These are phyloP conservation scores for Mucor ambiguus DNA, from an alignment of 371 early-diverging fungal genomes.

Conservation along the genomic window DNA sequence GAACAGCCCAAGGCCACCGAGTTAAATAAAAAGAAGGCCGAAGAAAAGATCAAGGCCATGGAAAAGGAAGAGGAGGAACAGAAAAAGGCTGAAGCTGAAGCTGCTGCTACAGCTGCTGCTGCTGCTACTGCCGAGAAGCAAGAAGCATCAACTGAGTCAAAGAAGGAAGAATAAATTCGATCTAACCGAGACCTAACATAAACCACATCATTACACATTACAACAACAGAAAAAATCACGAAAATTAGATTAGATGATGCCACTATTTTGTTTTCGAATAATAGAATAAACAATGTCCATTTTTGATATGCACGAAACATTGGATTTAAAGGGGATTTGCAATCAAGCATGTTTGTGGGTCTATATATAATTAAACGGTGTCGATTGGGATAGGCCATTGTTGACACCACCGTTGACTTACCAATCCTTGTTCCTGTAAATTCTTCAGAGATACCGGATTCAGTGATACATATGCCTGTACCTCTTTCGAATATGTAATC, in stretches of 20 bases:
- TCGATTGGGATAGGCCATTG: too few species aligned
- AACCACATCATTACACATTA: background rate
- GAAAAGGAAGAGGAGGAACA: slow-evolving; percentile 57
- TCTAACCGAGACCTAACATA: background rate
- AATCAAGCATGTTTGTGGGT: too few species aligned
- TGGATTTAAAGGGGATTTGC: too few species aligned
- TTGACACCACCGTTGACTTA: too few species aligned
- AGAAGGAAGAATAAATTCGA: slow-evolving; percentile 3
- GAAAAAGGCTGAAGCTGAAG: slow-evolving; percentile 20
- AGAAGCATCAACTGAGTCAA: slow-evolving; percentile 2
- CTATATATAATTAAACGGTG: too few species aligned
- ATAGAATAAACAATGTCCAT: background rate
- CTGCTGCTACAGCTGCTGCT: background rate
- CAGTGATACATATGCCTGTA: too few species aligned
- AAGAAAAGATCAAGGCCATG: slow-evolving; percentile 80
- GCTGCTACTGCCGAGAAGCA: background rate
- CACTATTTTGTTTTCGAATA: background rate
- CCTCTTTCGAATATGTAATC: too few species aligned
- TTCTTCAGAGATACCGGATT: too few species aligned
- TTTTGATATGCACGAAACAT: background rate
- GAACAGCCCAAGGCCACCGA: slow-evolving; percentile 81
- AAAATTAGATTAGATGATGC: slow-evolving; percentile 1
- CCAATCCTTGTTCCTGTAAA: too few species aligned
- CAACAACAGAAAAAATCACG: background rate
- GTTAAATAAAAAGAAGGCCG: slow-evolving; percentile 86